phyloP scores from a whole-genome alignment of 2,329 filamentous ascomycete species.

The Pseudopithomyces chartarum region DNA sequence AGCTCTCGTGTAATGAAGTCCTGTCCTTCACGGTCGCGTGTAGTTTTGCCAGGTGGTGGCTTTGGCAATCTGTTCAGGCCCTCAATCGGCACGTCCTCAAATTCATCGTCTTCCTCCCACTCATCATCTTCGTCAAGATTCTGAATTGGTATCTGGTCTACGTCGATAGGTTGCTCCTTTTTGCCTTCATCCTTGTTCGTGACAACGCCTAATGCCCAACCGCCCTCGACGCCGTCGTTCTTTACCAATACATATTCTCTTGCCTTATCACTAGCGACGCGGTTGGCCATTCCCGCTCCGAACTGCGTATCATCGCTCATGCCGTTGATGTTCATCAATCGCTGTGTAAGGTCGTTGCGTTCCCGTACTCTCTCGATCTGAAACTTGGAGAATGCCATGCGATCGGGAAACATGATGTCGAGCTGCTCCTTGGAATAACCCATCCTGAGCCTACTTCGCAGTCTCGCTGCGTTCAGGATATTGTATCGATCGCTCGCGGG shows the following conservation, averaged over 20 bases:
- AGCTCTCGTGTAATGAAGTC: conserved; percentile 44
- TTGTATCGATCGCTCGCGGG: conserved; percentile 93
- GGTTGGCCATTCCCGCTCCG: conserved; percentile 61
- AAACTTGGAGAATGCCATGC: conserved; percentile 96
- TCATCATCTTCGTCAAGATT: conserved; percentile 66
- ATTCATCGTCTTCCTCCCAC: conserved; percentile 76
- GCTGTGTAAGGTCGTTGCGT: conserved; percentile 90
- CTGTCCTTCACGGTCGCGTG: conserved; percentile 37
- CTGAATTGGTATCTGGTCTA: conserved; percentile 65
- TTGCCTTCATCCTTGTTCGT: conserved; percentile 81
- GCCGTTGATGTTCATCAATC: conserved; percentile 91
- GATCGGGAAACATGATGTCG: conserved; percentile 94
- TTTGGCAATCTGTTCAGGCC: conserved; percentile 85
- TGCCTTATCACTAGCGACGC: conserved; percentile 83
- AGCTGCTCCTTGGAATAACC: conserved; percentile 95
- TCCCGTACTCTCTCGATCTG: conserved; percentile 94
- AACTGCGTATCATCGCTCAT: conserved; percentile 80
- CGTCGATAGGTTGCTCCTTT: conserved; percentile 86
- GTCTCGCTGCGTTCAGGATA: conserved; percentile 89
- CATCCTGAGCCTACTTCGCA: conserved; percentile 90
- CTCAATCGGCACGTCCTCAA: conserved; percentile 92
- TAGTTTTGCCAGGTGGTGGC: conserved; percentile 39
- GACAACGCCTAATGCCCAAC: conserved; percentile 94
- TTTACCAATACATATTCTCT: conserved; percentile 96
- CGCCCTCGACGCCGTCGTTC: conserved; percentile 92